phyloP scores from a whole-genome alignment of 768 basidiomycete genomes.

The Cyclocybe aegerita region DNA sequence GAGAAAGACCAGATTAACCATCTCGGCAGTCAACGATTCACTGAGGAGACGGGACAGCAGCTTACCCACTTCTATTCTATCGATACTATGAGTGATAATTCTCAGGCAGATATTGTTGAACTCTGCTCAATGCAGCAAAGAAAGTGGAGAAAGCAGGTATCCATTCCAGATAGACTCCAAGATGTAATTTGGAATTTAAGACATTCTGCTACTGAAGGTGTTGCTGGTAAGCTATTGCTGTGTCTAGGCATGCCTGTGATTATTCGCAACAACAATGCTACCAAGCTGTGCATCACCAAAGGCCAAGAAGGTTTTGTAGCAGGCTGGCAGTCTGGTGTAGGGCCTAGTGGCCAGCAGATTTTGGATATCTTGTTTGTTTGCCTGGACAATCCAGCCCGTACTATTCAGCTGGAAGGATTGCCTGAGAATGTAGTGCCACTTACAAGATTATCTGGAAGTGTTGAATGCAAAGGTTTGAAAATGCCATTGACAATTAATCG shows the following conservation, averaged over 20 bases:
- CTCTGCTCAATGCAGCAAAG: neutral
- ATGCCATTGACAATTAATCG: constrained; percentile 9
- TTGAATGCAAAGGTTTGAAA: constrained; percentile 15
- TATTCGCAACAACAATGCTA: constrained; percentile 28
- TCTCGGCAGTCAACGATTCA: constrained; percentile 25
- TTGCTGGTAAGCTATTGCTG: constrained; percentile 26
- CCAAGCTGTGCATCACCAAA: constrained; percentile 34
- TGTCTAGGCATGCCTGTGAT: constrained; percentile 33
- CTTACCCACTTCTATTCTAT: constrained; percentile 28
- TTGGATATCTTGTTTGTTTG: constrained; percentile 30
- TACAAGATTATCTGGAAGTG: neutral
- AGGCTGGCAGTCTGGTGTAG: constrained; percentile 24
- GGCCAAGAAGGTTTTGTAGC: constrained; percentile 30
- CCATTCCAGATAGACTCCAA: neutral
- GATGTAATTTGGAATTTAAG: constrained; percentile 9
- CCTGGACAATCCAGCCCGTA: constrained; percentile 20
- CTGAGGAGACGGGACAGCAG: constrained; percentile 20
- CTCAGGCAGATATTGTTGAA: constrained; percentile 1
- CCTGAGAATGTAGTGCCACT: constrained; percentile 33
- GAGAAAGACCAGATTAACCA: constrained; percentile 33
- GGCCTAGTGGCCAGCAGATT: constrained; percentile 16
- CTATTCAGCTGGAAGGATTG: constrained; percentile 23
- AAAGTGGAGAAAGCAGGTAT: neutral
- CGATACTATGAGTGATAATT: constrained; percentile 9
- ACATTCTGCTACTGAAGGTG: constrained; percentile 10